Evolutionary conservation across 2,329 filamentous ascomycete genomes (phyloP), one percentile per base, ranked within the genome.

Genomic region (Cladosporium velox): DNA sequence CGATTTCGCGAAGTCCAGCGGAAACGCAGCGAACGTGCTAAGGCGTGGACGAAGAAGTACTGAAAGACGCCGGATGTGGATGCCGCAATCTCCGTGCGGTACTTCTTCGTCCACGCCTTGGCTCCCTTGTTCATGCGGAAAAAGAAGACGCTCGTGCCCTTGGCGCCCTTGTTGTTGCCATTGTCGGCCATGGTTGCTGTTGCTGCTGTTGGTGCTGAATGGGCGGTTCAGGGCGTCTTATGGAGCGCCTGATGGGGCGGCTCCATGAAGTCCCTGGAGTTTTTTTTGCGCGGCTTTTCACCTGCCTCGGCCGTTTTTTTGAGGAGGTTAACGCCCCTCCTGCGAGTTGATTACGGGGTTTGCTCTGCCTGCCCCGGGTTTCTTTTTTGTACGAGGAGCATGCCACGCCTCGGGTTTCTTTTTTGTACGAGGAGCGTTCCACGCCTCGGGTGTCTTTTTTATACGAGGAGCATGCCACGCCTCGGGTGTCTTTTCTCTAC

Each of bases 1-100:
- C 65, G 91, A 93, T 83, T 96, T 96, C 77, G 94, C 90, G 73
- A 92, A 94, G 78, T 96, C 92, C 71, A 96, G 86, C 24, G 92
- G 92, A 76, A 94, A 96, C n/a, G 91, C 90, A 70, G 86, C 84
- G 75, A 92, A 85, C 51, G 91, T 95, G 47, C 90, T 92, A 65
- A 94, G 83, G 24, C 24, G 24, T 24, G 24, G 24, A 24, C 24
- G 24, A 24, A 24, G 24, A 24, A 24, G 24, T 24, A 24, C 24
- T 24, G 24, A 24, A 24, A 24, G 70, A 93, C 84, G 78, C 90
- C 93, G 75, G 89, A 91, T 49, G 88, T 84, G 78, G 89, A 91
- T 54, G 92, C 91, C 68, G 91, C 88, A 70, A 95, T 88, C 59
- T 24, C 24, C 24, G 24, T 24, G 24, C 24, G 24, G 24, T 24